Evolutionary conservation across 1,284 basidiomycete species (phyloP).

Genomic region (Apiotrichum sp.): DNA sequence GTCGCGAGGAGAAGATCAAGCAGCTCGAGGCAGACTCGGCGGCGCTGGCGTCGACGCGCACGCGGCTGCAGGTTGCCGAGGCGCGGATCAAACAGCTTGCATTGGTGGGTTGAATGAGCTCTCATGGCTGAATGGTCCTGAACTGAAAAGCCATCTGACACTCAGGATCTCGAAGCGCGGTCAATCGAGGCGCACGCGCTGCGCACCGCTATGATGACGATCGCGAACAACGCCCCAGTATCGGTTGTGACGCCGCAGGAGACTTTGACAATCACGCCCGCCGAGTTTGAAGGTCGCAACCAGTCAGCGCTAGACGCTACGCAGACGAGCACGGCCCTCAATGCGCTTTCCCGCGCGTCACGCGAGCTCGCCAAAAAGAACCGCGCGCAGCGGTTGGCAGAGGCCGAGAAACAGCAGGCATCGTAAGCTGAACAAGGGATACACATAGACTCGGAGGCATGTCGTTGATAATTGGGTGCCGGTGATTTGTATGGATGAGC

Average conservation of each 20-base stretch:
- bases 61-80: slow-evolving; percentile 27
- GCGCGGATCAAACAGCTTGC: slow-evolving; percentile 23
- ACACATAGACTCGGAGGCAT: too few relatives aligned
- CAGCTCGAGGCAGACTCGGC: slow-evolving; percentile 35
- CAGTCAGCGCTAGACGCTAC: slow-evolving; percentile 1
- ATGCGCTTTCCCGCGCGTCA: slow-evolving; percentile 13
- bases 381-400: slow-evolving; percentile 7
- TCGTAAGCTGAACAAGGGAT: too few relatives aligned
- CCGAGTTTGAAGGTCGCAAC: slow-evolving; percentile 14
- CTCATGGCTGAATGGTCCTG: too few relatives aligned
- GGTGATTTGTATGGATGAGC: too few relatives aligned
- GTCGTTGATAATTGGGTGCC: too few relatives aligned
- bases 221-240: slow-evolving; percentile 7
- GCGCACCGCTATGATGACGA: slow-evolving; percentile 19
- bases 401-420: too few relatives aligned
- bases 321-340: slow-evolving; percentile 13
- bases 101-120: slow-evolving; percentile 24
- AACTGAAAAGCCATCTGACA: slow-evolving; percentile 5
- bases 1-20: slow-evolving; percentile 44
- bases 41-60: slow-evolving; percentile 22
- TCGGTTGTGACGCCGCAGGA: slow-evolving; percentile 18
- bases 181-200: slow-evolving; percentile 27
- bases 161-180: slow-evolving; percentile 24
- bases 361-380: slow-evolving; percentile 20
- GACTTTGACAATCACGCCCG: slow-evolving; percentile 15